These are phyloP conservation scores for Fusarium buxicola DNA, from an alignment of 2,329 filamentous ascomycete species.

Conservation along the genomic window DNA sequence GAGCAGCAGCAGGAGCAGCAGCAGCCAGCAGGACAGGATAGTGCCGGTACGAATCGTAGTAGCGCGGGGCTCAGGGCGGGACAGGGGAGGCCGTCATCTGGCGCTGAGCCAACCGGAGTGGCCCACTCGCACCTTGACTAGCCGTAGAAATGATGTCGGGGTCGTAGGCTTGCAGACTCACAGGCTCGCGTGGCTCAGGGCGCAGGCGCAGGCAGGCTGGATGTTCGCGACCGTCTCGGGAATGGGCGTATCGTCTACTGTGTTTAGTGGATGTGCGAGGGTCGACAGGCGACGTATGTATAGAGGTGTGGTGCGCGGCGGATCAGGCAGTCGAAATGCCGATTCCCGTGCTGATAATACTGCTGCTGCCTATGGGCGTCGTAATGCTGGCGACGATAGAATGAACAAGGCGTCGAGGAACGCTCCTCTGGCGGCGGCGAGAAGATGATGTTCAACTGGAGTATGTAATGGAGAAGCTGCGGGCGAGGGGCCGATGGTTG, in stretches of 20 bases:
- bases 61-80: conserved; percentile 48
- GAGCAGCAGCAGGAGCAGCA: conserved; percentile 24
- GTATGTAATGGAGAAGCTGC: conserved; percentile 4
- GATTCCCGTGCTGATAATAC: conserved; percentile 20
- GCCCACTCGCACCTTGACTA: conserved; percentile 42
- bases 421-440: neutral
- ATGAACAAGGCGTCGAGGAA: conserved; percentile 13
- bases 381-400: conserved; percentile 21
- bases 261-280: conserved; percentile 14
- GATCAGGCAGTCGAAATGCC: conserved; percentile 17
- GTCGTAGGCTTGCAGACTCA: conserved; percentile 17
- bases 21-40: conserved; percentile 41
- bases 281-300: conserved; percentile 2
- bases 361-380: conserved; percentile 33
- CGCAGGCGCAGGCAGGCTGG: conserved; percentile 6
- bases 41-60: conserved; percentile 41
- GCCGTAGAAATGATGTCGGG: conserved; percentile 33
- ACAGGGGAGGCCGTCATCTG: conserved; percentile 48
- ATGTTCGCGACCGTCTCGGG: conserved; percentile 24
- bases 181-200: conserved; percentile 27
- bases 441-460: conserved; percentile 10
- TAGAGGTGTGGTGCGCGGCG: conserved; percentile 8
- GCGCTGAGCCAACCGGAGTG: conserved; percentile 47
- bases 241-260: conserved; percentile 25
- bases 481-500: conserved; percentile 3